Evolutionary conservation across 1,139 yeast species (phyloP).

Genomic region (Cylindricascospora bacillispora): DNA sequence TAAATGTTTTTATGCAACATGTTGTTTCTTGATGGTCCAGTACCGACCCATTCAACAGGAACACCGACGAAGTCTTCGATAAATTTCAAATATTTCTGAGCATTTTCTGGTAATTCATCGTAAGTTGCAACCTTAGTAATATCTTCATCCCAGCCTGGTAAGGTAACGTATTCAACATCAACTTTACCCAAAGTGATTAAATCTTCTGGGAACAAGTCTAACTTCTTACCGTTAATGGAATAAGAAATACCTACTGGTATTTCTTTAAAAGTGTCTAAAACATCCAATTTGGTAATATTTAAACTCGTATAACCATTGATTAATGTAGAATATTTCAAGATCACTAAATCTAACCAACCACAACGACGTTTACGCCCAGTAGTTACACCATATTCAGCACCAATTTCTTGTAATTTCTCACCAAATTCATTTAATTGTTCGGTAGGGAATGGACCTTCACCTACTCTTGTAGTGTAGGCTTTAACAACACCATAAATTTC

Average conservation of each 20-base stretch:
- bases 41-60: constrained; percentile 95
- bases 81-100: constrained; percentile 67
- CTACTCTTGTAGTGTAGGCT: constrained; percentile 97
- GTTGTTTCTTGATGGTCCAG: constrained; percentile 92
- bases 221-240: constrained; percentile 58
- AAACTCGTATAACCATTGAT: constrained; percentile 92
- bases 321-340: constrained; percentile 75
- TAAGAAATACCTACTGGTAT: constrained; percentile 80
- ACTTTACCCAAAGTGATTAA: constrained; percentile 68
- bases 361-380: constrained; percentile 99
- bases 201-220: constrained; percentile 87
- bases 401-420: constrained; percentile 76
- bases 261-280: constrained; percentile 78
- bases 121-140: constrained; percentile 60
- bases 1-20: constrained; percentile 40
- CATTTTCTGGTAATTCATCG: constrained; percentile 76
- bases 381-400: constrained; percentile 96
- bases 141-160: constrained; percentile 90
- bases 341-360: constrained; percentile 98
- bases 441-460: constrained; percentile 99
- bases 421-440: constrained; percentile 87
- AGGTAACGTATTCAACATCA: constrained; percentile 77
- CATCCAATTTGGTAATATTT: constrained; percentile 92
- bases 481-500: constrained; percentile 92
- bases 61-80: constrained; percentile 77